These are phyloP conservation scores for Neonectria punicea DNA, from an alignment of 2,329 filamentous ascomycete species.

Conservation along the genomic window DNA sequence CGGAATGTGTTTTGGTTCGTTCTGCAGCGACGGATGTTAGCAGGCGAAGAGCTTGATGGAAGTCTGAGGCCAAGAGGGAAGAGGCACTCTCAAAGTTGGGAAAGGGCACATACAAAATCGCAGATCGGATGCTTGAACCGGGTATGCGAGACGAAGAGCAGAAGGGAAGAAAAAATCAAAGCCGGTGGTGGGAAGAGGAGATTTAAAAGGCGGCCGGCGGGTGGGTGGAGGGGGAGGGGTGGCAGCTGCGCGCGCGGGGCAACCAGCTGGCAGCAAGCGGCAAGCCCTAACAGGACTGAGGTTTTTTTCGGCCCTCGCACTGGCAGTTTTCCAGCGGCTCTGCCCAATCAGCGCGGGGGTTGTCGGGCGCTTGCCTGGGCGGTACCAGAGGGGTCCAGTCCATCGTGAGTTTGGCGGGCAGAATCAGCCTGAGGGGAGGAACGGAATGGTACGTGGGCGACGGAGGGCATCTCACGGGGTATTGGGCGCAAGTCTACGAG, in stretches of 20 bases:
- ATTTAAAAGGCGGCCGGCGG: constrained; percentile 51
- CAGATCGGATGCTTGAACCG: constrained; percentile 58
- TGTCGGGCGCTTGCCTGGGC: constrained; percentile 13
- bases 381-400: constrained; percentile 25
- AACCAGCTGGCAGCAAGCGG: constrained; percentile 40
- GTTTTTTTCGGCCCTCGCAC: constrained; percentile 40
- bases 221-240: constrained; percentile 43
- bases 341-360: constrained; percentile 33
- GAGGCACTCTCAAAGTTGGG: constrained; percentile 15
- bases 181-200: constrained; percentile 51
- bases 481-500: constrained; percentile 14
- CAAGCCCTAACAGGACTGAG: constrained; percentile 50
- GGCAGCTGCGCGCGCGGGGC: constrained; percentile 49
- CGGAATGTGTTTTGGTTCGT: constrained; percentile 37
- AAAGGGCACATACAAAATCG: constrained; percentile 50
- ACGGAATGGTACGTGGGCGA: constrained; percentile 31
- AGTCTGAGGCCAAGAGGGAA: constrained; percentile 9
- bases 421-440: constrained; percentile 14
- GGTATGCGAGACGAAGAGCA: constrained; percentile 57
- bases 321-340: constrained; percentile 21
- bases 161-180: constrained; percentile 51
- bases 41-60: constrained; percentile 5
- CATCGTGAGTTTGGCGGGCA: constrained; percentile 28
- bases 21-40: constrained; percentile 37
- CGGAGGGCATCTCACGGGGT: constrained; percentile 22